Evolutionary conservation across 2,329 filamentous ascomycete genomes (phyloP), one percentile per base, ranked within the genome.

Genomic region (Sporothrix protearum): DNA sequence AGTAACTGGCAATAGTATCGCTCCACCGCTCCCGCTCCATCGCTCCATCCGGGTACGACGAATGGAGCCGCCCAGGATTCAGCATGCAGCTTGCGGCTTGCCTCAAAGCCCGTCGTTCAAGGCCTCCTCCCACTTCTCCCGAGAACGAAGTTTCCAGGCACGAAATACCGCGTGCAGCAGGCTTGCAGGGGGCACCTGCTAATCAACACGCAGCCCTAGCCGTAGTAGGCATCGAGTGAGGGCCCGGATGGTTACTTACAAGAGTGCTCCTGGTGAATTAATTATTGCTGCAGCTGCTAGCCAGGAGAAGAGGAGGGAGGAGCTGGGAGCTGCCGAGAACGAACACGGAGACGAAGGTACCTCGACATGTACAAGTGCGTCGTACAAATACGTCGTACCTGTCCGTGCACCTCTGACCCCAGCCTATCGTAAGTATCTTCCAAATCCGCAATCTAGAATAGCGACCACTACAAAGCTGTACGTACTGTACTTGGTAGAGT

Each of bases 161-260:
- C 42, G 42, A 47, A 47, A 47, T 47, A 47, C 42, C 42, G 42
- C 14, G 42, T 47, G 42, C 42, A 47, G 42, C 42, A 47, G 19
- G 42, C 14, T 47, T 47, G 39, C 39, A 42, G 53, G 25, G 7
- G 53, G 57, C n/a, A 42, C 36, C 33, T 53, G 14, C 8, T 12
- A 28, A 28, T 19, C 28, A 39, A 39, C 66, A 33, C 69, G 39
- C 61, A 66, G 69, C 69, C 69, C 42, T 68, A 71, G 61, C 69
- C 69, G 69, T 39, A 42, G 69, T 57, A 49, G 49, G 59, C 68
- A 36, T 67, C 12, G 6, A 47, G 19, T 49, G 61, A 71, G 69
- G 69, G 69, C 69, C 69, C 61, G 66, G 68, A 64, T 70, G 68
- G 68, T 16, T 59, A 14, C 64, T 22, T 51, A n/a, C n/a, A n/a